Percentiles rank a stretch among this genome's conserved stretches.
phyloP scores from a whole-genome alignment of 2,329 filamentous ascomycete species.

The Trichophaea hybrida region DNA sequence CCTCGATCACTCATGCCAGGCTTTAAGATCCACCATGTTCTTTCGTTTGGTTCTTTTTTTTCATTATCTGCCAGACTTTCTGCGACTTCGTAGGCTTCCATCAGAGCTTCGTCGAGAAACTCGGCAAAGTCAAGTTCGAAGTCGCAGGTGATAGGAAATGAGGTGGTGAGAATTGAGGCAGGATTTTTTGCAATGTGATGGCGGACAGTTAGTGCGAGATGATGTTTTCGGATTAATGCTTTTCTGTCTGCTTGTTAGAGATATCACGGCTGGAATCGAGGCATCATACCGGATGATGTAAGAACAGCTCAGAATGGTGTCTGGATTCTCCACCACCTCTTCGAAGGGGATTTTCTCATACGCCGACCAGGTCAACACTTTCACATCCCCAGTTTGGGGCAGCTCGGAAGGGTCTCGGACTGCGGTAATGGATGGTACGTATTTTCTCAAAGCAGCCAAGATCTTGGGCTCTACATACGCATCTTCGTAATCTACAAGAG shows the following conservation, averaged over 20 bases:
- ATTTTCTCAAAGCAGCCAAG: slow-evolving; percentile 49
- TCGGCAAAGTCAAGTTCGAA: slow-evolving; percentile 96
- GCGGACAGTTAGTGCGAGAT: slow-evolving; percentile 66
- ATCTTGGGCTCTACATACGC: slow-evolving; percentile 80
- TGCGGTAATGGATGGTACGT: slow-evolving; percentile 33
- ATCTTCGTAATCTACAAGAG: slow-evolving; percentile 72
- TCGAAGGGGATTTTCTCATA: slow-evolving; percentile 86
- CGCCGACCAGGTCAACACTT: slow-evolving; percentile 61
- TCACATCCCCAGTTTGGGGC: slow-evolving; percentile 28
- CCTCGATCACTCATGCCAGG: slow-evolving; percentile 95
- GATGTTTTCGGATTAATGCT: slow-evolving; percentile 91
- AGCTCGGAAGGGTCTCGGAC: slow-evolving; percentile 12
- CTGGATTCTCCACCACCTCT: slow-evolving; percentile 47
- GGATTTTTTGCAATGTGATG: slow-evolving; percentile 81
- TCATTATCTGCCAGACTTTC: slow-evolving; percentile 63
- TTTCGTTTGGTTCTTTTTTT: slow-evolving; percentile 32
- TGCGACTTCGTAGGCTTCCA: slow-evolving; percentile 76
- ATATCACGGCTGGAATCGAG: background rate
- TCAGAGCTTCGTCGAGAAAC: slow-evolving; percentile 82
- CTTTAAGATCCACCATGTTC: slow-evolving; percentile 96
- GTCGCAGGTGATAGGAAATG: slow-evolving; percentile 64
- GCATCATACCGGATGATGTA: slow-evolving; percentile 61
- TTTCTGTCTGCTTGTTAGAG: slow-evolving; percentile 37
- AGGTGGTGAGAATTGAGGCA: slow-evolving; percentile 47
- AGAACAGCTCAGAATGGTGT: slow-evolving; percentile 60